phyloP scores from a whole-genome alignment of 139 green algal species.

The Tetraselmis chui region DNA sequence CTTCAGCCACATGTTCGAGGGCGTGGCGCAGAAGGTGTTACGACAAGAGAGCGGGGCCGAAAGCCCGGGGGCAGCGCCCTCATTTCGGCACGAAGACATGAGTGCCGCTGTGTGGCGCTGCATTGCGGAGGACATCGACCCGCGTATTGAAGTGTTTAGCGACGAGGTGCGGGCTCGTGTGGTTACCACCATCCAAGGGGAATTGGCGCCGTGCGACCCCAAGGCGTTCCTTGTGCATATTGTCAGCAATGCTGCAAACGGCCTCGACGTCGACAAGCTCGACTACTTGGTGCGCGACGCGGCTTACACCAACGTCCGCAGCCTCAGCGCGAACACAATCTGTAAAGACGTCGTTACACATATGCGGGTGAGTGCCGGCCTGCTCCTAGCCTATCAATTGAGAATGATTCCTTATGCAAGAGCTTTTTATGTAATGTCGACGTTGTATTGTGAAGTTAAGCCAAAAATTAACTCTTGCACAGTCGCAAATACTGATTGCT shows the following conservation, averaged over 20 bases:
- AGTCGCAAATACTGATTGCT: too few species aligned
- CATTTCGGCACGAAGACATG: not conserved
- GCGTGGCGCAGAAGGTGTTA: conserved; percentile 45
- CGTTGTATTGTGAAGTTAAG: too few species aligned
- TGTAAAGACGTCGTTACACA: not conserved
- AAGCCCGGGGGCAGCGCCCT: not conserved
- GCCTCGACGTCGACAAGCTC: not conserved
- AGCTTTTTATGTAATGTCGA: too few species aligned
- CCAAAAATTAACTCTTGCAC: too few species aligned
- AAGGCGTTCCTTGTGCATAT: not conserved
- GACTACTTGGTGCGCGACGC: not conserved
- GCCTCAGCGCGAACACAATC: not conserved
- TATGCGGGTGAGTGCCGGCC: not conserved
- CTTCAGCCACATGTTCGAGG: conserved; percentile 87
- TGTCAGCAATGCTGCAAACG: not conserved
- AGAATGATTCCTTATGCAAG: too few species aligned
- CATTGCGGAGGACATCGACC: not conserved
- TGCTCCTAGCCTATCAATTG: too few species aligned
- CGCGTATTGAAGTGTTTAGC: not conserved
- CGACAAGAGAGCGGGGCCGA: not conserved
- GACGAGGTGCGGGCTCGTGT: not conserved
- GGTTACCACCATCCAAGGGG: not conserved
- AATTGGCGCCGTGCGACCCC: not conserved
- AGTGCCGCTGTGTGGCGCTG: not conserved
- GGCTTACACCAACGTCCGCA: not conserved